Percentiles rank a stretch among this genome's conserved stretches.
phyloP scores from a whole-genome alignment of 2,329 filamentous ascomycete genomes.

The Aaosphaeria arxii region DNA sequence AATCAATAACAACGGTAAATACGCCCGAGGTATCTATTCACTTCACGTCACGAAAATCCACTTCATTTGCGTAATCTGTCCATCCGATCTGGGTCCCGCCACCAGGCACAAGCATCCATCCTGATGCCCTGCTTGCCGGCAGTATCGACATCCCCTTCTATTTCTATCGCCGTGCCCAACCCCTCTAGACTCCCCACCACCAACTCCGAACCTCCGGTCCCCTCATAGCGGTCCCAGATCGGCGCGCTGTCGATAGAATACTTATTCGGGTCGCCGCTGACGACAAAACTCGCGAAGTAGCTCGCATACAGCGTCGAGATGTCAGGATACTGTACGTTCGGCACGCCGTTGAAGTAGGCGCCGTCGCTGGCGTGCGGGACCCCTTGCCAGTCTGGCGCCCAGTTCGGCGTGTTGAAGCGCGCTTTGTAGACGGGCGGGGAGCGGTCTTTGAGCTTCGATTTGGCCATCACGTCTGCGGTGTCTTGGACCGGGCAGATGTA shows the following conservation, averaged over 20 bases:
- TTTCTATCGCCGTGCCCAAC: conserved; percentile 14
- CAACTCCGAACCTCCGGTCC: conserved; percentile 12
- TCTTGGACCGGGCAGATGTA: conserved; percentile 37
- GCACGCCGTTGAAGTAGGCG: conserved; percentile 28
- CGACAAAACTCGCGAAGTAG: conserved; percentile 36
- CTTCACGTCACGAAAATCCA: too few relatives aligned
- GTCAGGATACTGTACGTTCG: conserved; percentile 23
- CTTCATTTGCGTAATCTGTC: conserved; percentile 29
- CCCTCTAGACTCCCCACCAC: conserved; percentile 18
- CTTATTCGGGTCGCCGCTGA: conserved; percentile 33
- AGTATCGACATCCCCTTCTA: conserved; percentile 23
- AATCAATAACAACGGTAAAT: too few relatives aligned
- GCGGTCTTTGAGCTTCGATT: conserved; percentile 4
- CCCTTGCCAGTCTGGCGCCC: conserved; percentile 19
- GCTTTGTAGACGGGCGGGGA: conserved; percentile 29
- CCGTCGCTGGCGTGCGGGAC: conserved; percentile 31
- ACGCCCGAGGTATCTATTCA: too few relatives aligned
- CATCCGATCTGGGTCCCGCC: conserved; percentile 28
- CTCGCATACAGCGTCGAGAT: conserved; percentile 30
- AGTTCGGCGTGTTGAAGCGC: conserved; percentile 35
- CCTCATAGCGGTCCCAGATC: conserved; percentile 27
- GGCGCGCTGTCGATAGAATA: conserved; percentile 16
- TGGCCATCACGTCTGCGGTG: conserved; percentile 21
- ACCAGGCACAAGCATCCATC: conserved; percentile 30
- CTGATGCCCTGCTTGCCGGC: conserved; percentile 14